Percentiles rank a stretch among this genome's conserved stretches.
Conservation (phyloP, 148 eudicot genomes). For the Euryodendron excelsum region DNA sequence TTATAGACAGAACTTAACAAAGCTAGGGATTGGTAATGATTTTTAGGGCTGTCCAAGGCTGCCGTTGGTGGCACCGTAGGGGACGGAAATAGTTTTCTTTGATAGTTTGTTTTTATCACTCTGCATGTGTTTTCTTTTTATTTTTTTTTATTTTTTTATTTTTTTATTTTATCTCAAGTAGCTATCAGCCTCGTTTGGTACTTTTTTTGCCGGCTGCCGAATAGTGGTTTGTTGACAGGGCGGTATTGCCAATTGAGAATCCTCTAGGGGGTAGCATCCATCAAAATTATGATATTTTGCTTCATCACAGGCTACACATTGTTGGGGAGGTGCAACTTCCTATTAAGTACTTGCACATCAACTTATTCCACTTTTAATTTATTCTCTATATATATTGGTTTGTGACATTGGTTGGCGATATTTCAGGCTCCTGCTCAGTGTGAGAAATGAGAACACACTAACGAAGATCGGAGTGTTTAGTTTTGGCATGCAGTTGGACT, state of each 20-base stretch:
- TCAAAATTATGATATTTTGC: slow-evolving; percentile 81
- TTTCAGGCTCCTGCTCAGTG: slow-evolving; percentile 91
- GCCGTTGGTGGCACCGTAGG: too few species aligned
- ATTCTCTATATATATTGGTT: neutral
- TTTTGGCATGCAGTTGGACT: too few species aligned
- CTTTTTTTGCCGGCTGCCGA: slow-evolving; percentile 56
- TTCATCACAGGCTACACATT: slow-evolving; percentile 71
- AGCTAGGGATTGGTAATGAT: too few species aligned
- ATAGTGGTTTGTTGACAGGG: slow-evolving; percentile 78
- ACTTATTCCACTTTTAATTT: neutral
- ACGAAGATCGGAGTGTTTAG: slow-evolving; percentile 60
- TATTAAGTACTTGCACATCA: slow-evolving; percentile 36
- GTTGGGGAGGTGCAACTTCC: slow-evolving; percentile 87
- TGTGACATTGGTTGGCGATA: neutral
- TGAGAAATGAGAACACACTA: slow-evolving; percentile 77
- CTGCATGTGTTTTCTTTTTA: too few species aligned
- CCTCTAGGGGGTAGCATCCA: slow-evolving; percentile 93
- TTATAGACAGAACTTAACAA: too few species aligned
- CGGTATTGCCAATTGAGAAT: slow-evolving; percentile 88
- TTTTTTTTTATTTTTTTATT: too few species aligned
- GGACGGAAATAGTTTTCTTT: too few species aligned
- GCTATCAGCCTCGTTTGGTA: too few species aligned
- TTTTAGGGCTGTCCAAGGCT: too few species aligned
- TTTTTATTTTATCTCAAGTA: too few species aligned
- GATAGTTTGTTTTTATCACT: too few species aligned